Evolutionary conservation across 495 filamentous ascomycete genomes (phyloP).

Genomic region (Xylaria sp.): DNA sequence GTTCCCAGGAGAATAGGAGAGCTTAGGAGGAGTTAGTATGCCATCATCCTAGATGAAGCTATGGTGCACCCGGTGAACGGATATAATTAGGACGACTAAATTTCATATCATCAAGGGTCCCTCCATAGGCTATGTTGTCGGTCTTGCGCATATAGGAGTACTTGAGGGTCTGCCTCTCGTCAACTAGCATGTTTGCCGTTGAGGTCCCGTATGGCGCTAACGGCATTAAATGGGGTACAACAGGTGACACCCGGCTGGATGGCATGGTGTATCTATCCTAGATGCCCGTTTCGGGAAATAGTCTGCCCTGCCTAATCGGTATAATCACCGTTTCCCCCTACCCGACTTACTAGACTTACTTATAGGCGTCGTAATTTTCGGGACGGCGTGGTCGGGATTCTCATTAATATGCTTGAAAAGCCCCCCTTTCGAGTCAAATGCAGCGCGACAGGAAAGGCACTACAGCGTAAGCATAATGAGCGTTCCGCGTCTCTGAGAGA

Average conservation of each 20-base stretch:
- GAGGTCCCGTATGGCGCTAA: neutral
- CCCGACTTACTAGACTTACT: conserved; percentile 34
- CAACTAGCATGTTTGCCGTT: neutral
- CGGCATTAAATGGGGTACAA: neutral
- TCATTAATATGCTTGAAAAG: conserved; percentile 79
- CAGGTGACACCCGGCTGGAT: neutral
- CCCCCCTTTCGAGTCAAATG: conserved; percentile 71
- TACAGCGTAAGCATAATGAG: conserved; percentile 39
- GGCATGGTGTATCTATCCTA: neutral
- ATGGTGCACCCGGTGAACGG: neutral
- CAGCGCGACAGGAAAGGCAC: conserved; percentile 67
- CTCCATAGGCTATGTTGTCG: neutral
- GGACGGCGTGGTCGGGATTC: conserved; percentile 61
- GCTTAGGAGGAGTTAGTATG: neutral
- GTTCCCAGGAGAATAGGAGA: neutral
- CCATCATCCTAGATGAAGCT: neutral
- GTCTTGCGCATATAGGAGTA: neutral
- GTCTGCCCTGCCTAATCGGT: neutral
- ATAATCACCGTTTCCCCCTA: conserved; percentile 47
- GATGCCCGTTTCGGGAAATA: neutral
- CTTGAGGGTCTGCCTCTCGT: neutral
- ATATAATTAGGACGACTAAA: neutral
- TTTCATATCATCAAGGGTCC: neutral
- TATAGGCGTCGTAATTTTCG: conserved; percentile 41
- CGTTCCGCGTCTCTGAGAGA: neutral